These are phyloP conservation scores for Phytophthora melonis DNA, from an alignment of 352 stramenopile species.

Conservation along the genomic window DNA sequence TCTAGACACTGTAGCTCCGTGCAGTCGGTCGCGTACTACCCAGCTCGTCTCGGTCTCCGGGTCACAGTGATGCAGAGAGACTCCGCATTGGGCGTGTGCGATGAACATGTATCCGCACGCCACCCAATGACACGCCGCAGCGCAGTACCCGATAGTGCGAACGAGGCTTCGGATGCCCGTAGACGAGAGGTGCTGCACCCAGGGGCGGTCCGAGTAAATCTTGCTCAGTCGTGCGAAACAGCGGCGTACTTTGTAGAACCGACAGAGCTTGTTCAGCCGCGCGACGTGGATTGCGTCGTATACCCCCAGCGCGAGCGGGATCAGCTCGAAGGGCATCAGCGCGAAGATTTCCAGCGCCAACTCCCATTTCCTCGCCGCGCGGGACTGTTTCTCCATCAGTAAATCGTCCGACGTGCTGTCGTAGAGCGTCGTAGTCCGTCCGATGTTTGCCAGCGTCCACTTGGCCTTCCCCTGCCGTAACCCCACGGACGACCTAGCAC, in stretches of 20 bases:
- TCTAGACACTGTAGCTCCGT: slow-evolving; percentile 40
- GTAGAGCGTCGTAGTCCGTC: slow-evolving; percentile 22
- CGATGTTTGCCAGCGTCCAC: slow-evolving; percentile 58
- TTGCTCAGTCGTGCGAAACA: slow-evolving; percentile 52
- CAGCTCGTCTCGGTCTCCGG: slow-evolving; percentile 51
- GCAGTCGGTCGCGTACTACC: slow-evolving; percentile 58
- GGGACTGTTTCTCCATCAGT: neutral
- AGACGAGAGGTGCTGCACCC: slow-evolving; percentile 57
- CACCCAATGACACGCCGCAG: slow-evolving; percentile 54
- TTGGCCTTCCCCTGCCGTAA: slow-evolving; percentile 25
- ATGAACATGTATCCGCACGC: slow-evolving; percentile 65
- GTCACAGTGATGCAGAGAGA: slow-evolving; percentile 54
- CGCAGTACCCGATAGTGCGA: slow-evolving; percentile 39
- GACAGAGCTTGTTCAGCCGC: slow-evolving; percentile 61
- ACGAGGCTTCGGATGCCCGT: slow-evolving; percentile 58
- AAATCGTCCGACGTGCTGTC: neutral
- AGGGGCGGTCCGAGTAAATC: slow-evolving; percentile 52
- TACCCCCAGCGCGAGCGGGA: slow-evolving; percentile 39
- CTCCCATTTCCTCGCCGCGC: slow-evolving; percentile 33
- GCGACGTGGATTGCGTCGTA: slow-evolving; percentile 63
- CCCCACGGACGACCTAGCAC: slow-evolving; percentile 4
- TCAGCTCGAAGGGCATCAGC: slow-evolving; percentile 58
- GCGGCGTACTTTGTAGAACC: slow-evolving; percentile 47
- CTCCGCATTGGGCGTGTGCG: slow-evolving; percentile 43
- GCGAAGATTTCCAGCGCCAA: slow-evolving; percentile 56